Base-by-base conservation (phyloP, 2,329 filamentous ascomycete species). In the Paracorniculantispora psalliotae region DNA sequence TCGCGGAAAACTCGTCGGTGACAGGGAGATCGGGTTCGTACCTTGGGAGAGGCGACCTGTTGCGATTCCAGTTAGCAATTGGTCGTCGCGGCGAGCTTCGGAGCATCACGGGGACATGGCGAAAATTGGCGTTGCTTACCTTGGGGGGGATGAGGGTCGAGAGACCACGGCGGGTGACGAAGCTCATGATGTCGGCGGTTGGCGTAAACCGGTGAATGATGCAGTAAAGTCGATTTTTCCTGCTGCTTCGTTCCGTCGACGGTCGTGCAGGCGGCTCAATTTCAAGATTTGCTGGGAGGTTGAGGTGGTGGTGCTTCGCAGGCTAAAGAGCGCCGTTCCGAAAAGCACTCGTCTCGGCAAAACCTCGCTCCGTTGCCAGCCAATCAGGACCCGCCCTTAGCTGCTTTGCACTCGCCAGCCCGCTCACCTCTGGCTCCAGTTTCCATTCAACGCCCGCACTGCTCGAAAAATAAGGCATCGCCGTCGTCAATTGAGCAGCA, bases 131-230 rank as follows among this genome's bases (percentile, higher is more conserved):
- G 56, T 44, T 28, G 68, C 81, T 69, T 82, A 96, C 93, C 92
- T 99, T 99, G 73, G 96, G 94, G 70, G 96, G 96, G 72, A 99
- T 97, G 78, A 99, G 89, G 83, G 96, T 96, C 75, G 94, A 97
- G 74, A 97, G 89, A 84, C 86, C 90, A 81, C 92, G 88, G 80
- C 90, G 90, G 73, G 87, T 85, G 73, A 96, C 84, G 86, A 87
- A 94, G 84, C 91, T 96, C 92, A 96, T 97, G 79, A 80, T 91
- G 83, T 75, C 72, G 71, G 71, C 66, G 63, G 65, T 64, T 67
- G 61, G 63, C 63, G 66, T 59, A 68, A 63, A 65, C 67, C 66
- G 64, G 60, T 64, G 59, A 49, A 48, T 21, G 19, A 39, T 33
- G 37, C 55, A 58, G 19, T 51, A 41, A 19, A 33, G 13, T 50